Base-by-base conservation (phyloP, 1,284 basidiomycete genomes). In the Cutaneotrichosporon mucoides region DNA sequence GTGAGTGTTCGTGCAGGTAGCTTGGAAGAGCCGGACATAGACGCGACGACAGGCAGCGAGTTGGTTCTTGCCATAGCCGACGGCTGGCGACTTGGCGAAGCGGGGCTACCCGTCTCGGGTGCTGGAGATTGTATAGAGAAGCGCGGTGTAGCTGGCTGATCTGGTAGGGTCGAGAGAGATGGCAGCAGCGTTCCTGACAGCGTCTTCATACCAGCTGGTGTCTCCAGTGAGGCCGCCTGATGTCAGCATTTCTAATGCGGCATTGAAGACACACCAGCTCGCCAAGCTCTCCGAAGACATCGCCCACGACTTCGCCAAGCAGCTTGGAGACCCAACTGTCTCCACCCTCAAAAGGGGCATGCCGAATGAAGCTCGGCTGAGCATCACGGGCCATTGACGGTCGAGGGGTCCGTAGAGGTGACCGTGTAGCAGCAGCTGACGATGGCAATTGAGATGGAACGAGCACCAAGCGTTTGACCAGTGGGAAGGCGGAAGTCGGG, bases 251-350 rank as follows among this genome's bases (percentile, higher is more conserved):
- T 24, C 2, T 8, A 35, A 24, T 12, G 40, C 58, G 16, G 53
- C 43, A 55, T 48, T 46, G 36, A 54, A 44, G 13, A 66, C 77
- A 53, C 55, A 77, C 78, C 80, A 93, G 76, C 45, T 84, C 83
- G 38, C 89, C 88, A 64, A 95, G 87, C 73, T 91, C 89, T 38
- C 85, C 84, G 36, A 95, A 80, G 48, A 94, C 85, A 62, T 88
- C 85, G 38, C 91, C 91, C 64, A 90, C 90, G 15, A 94, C 79
- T 69, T 91, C 90, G 12, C 89, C 90, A 49, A 95, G 78, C 35
- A 94, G 78, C n/a, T 89, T 90, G 36, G 88, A 87, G 53, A 94
- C 83, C 75, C 92, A 92, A 38, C 51, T 59, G 13, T 75, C 75
- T 0, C 56, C 63, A 0, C 69, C 69, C 4, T 75, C 69, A 3